Evolutionary conservation across 2,329 filamentous ascomycete species (phyloP).

Genomic region (Aspergillus glaucus): DNA sequence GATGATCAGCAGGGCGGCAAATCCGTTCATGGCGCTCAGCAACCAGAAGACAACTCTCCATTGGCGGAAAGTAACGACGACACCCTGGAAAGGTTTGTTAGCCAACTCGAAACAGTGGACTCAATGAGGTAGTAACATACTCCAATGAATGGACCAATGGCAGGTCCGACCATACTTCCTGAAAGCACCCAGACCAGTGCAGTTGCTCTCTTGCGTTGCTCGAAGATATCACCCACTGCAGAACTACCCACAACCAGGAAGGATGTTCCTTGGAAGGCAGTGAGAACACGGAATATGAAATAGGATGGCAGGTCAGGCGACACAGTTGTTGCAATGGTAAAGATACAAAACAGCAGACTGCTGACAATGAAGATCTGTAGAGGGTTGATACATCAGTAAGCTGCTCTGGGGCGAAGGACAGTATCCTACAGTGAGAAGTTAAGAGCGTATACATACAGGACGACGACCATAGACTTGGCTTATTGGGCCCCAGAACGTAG

Average conservation of each 20-base stretch:
- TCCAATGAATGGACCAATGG: conserved; percentile 48
- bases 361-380: conserved; percentile 53
- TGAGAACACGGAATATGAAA: conserved; percentile 67
- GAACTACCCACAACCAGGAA: conserved; percentile 67
- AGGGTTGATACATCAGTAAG: conserved; percentile 1
- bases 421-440: neutral
- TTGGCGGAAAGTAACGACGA: conserved; percentile 66
- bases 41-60: conserved; percentile 77
- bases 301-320: conserved; percentile 65
- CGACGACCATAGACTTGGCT: conserved; percentile 59
- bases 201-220: conserved; percentile 62
- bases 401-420: neutral
- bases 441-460: conserved; percentile 38
- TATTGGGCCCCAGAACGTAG: conserved; percentile 66
- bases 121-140: conserved; percentile 14
- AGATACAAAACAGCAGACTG: conserved; percentile 58
- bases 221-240: conserved; percentile 62
- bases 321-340: conserved; percentile 66
- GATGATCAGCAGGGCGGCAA: conserved; percentile 54
- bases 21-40: conserved; percentile 61
- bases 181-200: conserved; percentile 68
- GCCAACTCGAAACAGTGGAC: neutral
- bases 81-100: conserved; percentile 58
- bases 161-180: conserved; percentile 65
- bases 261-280: conserved; percentile 67